phyloP scores from a whole-genome alignment of 306 rosid species.

The Mimosa pudica region DNA sequence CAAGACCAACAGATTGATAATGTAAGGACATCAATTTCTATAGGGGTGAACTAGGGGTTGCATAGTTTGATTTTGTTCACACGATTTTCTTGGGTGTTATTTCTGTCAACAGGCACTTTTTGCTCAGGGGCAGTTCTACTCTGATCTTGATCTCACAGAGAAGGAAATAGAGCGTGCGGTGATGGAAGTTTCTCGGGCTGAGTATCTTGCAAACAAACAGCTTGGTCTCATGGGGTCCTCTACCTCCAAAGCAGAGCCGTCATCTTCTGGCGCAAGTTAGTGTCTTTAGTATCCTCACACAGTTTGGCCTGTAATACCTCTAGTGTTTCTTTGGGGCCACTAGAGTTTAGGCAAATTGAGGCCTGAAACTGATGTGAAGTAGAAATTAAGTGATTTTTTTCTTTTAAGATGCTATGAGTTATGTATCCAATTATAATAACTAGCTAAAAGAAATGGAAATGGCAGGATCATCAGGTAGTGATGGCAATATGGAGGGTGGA shows the following conservation, averaged over 20 bases:
- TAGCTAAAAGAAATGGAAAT: conserved; percentile 11
- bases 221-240: conserved; percentile 63
- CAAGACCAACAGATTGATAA: conserved; percentile 90
- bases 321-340: too few species aligned
- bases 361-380: background rate
- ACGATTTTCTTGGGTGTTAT: conserved; percentile 17
- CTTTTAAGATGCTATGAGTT: background rate
- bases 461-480: conserved; percentile 64
- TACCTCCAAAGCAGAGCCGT: conserved; percentile 88
- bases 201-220: conserved; percentile 67
- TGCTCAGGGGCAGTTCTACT: conserved; percentile 91
- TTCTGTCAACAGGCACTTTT: conserved; percentile 73
- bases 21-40: conserved; percentile 49
- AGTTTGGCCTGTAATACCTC: background rate
- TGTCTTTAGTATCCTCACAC: background rate
- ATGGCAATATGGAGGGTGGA: conserved; percentile 41
- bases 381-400: background rate
- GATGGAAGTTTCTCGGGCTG: conserved; percentile 88
- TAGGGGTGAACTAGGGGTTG: conserved; percentile 2
- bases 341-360: background rate
- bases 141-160: conserved; percentile 97
- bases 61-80: conserved; percentile 15
- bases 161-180: conserved; percentile 94
- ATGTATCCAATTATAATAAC: background rate
- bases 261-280: conserved; percentile 95